These are phyloP conservation scores for Zychaea mexicana DNA, from an alignment of 371 early-diverging fungal species.

Conservation along the genomic window DNA sequence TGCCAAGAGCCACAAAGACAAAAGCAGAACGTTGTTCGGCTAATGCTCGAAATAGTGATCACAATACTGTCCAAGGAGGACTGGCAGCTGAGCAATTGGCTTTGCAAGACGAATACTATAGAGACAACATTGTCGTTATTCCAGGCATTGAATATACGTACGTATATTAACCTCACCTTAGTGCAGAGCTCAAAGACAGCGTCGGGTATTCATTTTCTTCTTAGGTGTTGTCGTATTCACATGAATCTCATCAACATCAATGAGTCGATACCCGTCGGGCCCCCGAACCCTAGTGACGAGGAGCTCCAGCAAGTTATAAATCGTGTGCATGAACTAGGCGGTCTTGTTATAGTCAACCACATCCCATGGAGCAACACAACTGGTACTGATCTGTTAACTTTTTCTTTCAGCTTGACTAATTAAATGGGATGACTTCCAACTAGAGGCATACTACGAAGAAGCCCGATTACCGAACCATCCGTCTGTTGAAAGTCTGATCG, in stretches of 20 bases:
- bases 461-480: constrained; percentile 71
- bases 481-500: constrained; percentile 57
- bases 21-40: neutral
- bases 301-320: constrained; percentile 62
- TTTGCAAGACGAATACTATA: constrained; percentile 40
- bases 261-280: constrained; percentile 56
- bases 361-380: constrained; percentile 81
- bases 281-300: constrained; percentile 67
- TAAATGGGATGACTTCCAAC: neutral
- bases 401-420: neutral
- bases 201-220: neutral
- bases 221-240: constrained; percentile 70
- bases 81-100: constrained; percentile 66
- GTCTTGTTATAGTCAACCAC: constrained; percentile 79
- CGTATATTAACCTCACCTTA: neutral
- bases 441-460: constrained; percentile 56
- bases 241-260: constrained; percentile 82
- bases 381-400: constrained; percentile 29
- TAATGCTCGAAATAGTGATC: constrained; percentile 38
- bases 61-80: constrained; percentile 73
- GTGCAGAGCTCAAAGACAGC: neutral
- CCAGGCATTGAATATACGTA: constrained; percentile 73
- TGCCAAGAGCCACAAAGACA: neutral
- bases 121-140: constrained; percentile 65
- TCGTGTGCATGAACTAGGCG: constrained; percentile 68